Evolutionary conservation across 2,329 filamentous ascomycete genomes (phyloP).

Genomic region (Huntiella abstrusa): DNA sequence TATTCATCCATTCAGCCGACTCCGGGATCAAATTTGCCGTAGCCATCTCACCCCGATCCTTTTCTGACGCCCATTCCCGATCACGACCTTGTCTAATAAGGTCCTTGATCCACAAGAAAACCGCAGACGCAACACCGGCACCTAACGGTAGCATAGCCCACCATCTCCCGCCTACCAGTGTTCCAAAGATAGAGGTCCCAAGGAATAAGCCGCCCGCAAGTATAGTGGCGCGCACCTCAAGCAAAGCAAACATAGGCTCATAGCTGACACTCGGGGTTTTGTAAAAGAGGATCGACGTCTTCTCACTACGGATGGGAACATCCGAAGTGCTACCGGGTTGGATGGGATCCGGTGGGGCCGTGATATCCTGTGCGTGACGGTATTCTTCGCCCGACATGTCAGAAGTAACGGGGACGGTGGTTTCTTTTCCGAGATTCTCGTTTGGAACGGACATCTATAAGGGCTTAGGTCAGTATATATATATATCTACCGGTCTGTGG

Average conservation of each 20-base stretch:
- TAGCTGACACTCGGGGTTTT: conserved; percentile 81
- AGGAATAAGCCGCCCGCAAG: conserved; percentile 54
- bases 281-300: conserved; percentile 90
- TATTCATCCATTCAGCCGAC: conserved; percentile 93
- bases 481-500: too few relatives aligned
- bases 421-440: conserved; percentile 61
- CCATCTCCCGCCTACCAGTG: conserved; percentile 58
- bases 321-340: conserved; percentile 70
- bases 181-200: conserved; percentile 58
- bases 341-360: conserved; percentile 74
- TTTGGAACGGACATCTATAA: conserved; percentile 65
- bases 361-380: conserved; percentile 69
- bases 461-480: neutral
- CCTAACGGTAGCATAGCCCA: conserved; percentile 59
- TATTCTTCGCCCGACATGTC: conserved; percentile 63
- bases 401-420: conserved; percentile 51
- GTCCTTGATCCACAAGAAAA: conserved; percentile 83
- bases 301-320: conserved; percentile 88
- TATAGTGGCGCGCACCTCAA: conserved; percentile 57
- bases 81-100: conserved; percentile 65
- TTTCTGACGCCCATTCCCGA: conserved; percentile 74
- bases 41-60: conserved; percentile 66
- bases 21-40: conserved; percentile 80
- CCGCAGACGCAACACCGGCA: conserved; percentile 51
- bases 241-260: conserved; percentile 62